Evolutionary conservation across 495 filamentous ascomycete genomes (phyloP).

Genomic region (Pyrenula massariospora): DNA sequence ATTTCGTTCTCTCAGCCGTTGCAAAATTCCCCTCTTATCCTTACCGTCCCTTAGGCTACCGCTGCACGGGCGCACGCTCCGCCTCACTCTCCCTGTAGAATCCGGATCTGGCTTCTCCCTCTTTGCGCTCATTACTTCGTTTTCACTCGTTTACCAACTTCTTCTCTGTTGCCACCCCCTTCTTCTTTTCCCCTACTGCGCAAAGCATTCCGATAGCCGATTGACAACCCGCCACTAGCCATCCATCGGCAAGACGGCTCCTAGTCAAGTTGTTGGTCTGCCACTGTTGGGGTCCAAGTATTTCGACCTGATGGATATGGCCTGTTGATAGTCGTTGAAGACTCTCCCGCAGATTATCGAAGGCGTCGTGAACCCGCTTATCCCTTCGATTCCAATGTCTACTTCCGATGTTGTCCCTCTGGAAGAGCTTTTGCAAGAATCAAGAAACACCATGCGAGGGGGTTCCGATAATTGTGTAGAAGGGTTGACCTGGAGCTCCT

Average conservation of each 20-base stretch:
- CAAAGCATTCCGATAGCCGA: not conserved
- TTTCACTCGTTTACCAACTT: no score
- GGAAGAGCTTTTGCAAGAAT: not conserved
- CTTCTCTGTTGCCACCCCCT: no score
- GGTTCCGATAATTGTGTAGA: no score
- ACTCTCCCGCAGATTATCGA: not conserved
- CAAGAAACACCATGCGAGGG: constrained; percentile 1
- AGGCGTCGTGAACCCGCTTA: not conserved
- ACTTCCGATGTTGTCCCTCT: not conserved
- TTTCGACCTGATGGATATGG: not conserved
- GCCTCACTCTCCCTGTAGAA: no score
- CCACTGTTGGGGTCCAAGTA: not conserved
- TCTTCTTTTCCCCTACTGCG: no score
- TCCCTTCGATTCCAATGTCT: not conserved
- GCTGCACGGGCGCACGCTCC: no score
- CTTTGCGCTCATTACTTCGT: no score
- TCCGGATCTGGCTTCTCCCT: no score
- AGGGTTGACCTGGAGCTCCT: no score
- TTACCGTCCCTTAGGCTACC: not conserved
- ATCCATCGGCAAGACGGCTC: not conserved
- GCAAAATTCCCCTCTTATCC: not conserved
- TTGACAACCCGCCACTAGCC: not conserved
- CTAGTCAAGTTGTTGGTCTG: not conserved
- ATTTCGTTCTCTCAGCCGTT: not conserved
- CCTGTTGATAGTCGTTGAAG: not conserved